These are phyloP conservation scores for Jaltomata sinuosa DNA, from an alignment of 257 asterid genomes.

Conservation along the genomic window DNA sequence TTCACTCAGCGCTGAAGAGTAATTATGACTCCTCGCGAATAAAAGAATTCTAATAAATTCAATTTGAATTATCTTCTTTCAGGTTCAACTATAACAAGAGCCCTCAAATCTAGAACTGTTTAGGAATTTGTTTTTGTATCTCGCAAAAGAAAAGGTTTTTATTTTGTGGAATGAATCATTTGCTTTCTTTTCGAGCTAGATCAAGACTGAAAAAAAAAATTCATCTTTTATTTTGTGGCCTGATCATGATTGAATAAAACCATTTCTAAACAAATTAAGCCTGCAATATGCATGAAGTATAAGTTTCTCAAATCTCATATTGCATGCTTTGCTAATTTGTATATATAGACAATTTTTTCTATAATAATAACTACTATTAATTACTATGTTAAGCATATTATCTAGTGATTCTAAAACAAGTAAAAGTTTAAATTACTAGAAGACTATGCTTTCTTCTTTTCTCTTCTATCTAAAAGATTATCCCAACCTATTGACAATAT, in stretches of 20 bases:
- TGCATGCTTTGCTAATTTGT: too few relatives aligned
- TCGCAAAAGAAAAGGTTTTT: neutral
- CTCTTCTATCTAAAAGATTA: too few relatives aligned
- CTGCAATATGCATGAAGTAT: neutral
- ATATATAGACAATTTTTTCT: too few relatives aligned
- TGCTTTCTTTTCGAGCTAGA: neutral
- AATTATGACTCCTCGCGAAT: neutral
- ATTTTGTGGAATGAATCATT: neutral
- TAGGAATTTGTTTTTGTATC: neutral
- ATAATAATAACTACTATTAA: neutral
- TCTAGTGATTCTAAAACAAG: neutral
- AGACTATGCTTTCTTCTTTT: too few relatives aligned
- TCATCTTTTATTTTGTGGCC: neutral
- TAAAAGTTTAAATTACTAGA: neutral
- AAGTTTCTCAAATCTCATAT: too few relatives aligned
- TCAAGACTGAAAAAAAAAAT: neutral
- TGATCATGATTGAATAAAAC: neutral
- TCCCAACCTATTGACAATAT: too few relatives aligned
- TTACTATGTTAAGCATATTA: neutral
- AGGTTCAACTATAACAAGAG: neutral
- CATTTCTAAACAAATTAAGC: neutral
- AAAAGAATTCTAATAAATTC: neutral
- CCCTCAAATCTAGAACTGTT: neutral
- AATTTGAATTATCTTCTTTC: neutral
- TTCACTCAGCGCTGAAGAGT: neutral